Evolutionary conservation across 257 asterid species (phyloP).

Genomic region (Lycium ferocissimum): DNA sequence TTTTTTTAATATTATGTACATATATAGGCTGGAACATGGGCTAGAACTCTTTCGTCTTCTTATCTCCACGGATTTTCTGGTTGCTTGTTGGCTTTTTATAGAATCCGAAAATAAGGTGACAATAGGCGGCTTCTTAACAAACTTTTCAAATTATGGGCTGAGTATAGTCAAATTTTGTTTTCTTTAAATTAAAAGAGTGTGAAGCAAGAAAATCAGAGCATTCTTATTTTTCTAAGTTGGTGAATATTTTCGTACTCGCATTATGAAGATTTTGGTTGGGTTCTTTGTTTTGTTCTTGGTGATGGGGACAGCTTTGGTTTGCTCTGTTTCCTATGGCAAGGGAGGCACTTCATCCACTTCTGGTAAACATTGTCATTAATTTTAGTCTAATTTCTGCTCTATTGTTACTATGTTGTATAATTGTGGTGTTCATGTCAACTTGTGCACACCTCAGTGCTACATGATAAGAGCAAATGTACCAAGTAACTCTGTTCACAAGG

Average conservation of each 20-base stretch:
- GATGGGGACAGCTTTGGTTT: constrained; percentile 40
- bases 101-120: constrained; percentile 31
- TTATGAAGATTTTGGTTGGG: constrained; percentile 62
- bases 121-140: constrained; percentile 22
- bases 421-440: too few species aligned
- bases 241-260: constrained; percentile 10
- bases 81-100: constrained; percentile 18
- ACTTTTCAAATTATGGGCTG: constrained; percentile 41
- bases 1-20: neutral
- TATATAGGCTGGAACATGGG: constrained; percentile 44
- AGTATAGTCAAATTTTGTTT: constrained; percentile 9
- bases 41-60: constrained; percentile 35
- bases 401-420: neutral
- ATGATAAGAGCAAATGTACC: too few species aligned
- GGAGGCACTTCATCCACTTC: constrained; percentile 40
- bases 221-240: neutral
- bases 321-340: constrained; percentile 41
- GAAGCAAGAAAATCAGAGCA: neutral
- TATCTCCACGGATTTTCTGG: constrained; percentile 53
- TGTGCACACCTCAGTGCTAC: neutral
- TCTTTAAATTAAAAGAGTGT: neutral
- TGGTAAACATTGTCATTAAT: constrained; percentile 36
- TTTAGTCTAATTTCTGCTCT: neutral
- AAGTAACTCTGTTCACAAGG: too few species aligned
- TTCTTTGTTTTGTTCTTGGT: constrained; percentile 50